These are phyloP conservation scores for Protea cynaroides DNA, from an alignment of 164 flowering plant species.

Conservation along the genomic window DNA sequence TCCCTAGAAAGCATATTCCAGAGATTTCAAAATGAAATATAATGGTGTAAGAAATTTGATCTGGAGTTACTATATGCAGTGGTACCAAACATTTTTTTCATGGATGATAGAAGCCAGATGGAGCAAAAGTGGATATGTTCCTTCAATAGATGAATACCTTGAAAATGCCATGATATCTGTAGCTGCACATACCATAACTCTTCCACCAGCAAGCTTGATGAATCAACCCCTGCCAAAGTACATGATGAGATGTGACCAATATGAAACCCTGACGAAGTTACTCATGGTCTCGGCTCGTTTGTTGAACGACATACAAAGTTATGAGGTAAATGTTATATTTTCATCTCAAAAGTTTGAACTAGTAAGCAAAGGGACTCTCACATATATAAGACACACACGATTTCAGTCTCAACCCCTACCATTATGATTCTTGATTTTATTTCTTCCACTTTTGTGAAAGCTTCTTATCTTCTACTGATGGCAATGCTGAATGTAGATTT, in stretches of 20 bases:
- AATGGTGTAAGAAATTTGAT: no score
- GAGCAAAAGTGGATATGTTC: slow-evolving; percentile 22
- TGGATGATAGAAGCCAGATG: slow-evolving; percentile 38
- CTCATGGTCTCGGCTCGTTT: slow-evolving; percentile 35
- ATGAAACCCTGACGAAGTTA: slow-evolving; percentile 21
- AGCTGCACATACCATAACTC: slow-evolving; percentile 22
- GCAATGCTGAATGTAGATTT: no score
- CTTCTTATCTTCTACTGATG: no score
- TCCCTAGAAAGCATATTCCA: no score
- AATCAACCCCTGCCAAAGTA: slow-evolving; percentile 4
- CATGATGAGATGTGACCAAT: slow-evolving; percentile 6
- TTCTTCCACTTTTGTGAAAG: no score
- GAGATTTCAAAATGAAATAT: no score
- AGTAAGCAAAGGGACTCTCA: no score
- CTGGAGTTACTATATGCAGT: slow-evolving; percentile 13
- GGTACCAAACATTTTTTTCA: slow-evolving; percentile 30
- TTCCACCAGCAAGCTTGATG: slow-evolving; percentile 19
- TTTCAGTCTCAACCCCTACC: no score
- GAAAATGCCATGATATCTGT: slow-evolving; percentile 30
- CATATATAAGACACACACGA: no score
- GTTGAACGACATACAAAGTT: slow-evolving; percentile 35
- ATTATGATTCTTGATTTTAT: no score
- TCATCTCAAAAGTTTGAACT: no score
- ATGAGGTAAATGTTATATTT: slow-evolving; percentile 34
- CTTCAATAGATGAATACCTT: slow-evolving; percentile 31